Percentiles rank a stretch among this genome's conserved stretches.
Conservation (phyloP, 2,329 filamentous ascomycete genomes). For the Aspergillus sp. region DNA sequence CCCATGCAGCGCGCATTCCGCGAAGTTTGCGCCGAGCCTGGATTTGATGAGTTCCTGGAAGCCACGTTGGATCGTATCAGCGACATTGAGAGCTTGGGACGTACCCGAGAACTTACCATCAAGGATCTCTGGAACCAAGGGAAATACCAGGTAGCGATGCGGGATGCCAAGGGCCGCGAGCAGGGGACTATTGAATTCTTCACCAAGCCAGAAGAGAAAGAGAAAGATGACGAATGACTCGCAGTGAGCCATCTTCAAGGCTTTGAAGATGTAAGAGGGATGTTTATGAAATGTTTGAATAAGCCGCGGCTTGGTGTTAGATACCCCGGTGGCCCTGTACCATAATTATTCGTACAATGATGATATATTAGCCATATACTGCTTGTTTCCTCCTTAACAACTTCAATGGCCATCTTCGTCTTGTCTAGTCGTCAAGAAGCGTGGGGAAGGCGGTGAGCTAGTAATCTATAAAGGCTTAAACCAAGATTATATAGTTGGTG, state of each 20-base stretch:
- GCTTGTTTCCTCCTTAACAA: not conserved
- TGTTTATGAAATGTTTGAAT: slow-evolving; percentile 4
- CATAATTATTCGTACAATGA: not conserved
- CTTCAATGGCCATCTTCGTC: not conserved
- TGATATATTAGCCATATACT: not conserved
- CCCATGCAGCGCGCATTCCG: slow-evolving; percentile 94
- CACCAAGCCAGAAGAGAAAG: slow-evolving; percentile 38
- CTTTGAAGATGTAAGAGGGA: not conserved
- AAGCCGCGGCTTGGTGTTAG: not conserved
- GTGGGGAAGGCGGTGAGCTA: not conserved
- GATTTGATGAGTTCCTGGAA: slow-evolving; percentile 80
- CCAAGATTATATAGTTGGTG: not conserved
- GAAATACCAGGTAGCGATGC: slow-evolving; percentile 66
- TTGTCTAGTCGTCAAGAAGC: not conserved
- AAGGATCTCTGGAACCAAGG: slow-evolving; percentile 89
- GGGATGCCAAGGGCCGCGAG: slow-evolving; percentile 48
- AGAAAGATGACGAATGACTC: slow-evolving; percentile 18
- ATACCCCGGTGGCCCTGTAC: not conserved
- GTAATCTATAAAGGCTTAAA: not conserved
- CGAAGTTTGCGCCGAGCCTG: slow-evolving; percentile 72
- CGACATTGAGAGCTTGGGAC: slow-evolving; percentile 89
- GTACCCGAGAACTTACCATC: slow-evolving; percentile 91
- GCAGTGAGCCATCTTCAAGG: slow-evolving; percentile 9
- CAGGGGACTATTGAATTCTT: slow-evolving; percentile 50
- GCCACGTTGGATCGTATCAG: slow-evolving; percentile 79